Evolutionary conservation across 495 filamentous ascomycete genomes (phyloP).

Genomic region (Hyphodiscus hymeniophilus): DNA sequence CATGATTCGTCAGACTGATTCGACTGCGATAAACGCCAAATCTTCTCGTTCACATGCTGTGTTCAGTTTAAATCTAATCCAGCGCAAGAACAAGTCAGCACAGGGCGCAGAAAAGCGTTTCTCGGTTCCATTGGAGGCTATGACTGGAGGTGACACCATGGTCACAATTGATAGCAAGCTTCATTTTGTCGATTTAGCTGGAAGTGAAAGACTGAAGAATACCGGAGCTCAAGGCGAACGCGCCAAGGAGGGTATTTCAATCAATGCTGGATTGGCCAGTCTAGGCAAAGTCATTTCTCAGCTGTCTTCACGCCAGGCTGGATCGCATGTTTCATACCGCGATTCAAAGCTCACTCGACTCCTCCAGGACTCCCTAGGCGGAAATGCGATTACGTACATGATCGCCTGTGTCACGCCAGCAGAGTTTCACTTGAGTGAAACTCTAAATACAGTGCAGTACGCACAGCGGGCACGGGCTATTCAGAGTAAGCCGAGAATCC

Average conservation of each 20-base stretch:
- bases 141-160: slow-evolving; percentile 55
- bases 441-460: slow-evolving; percentile 94
- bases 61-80: slow-evolving; percentile 90
- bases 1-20: slow-evolving; percentile 91
- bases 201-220: slow-evolving; percentile 95
- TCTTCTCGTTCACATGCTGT: slow-evolving; percentile 99
- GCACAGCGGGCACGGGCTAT: slow-evolving; percentile 93
- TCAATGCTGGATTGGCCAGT: slow-evolving; percentile 92
- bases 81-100: slow-evolving; percentile 61
- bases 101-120: slow-evolving; percentile 67
- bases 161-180: slow-evolving; percentile 96
- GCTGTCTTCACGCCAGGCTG: slow-evolving; percentile 79
- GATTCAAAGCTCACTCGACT: slow-evolving; percentile 94
- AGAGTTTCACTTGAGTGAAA: slow-evolving; percentile 96
- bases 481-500: slow-evolving; percentile 94
- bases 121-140: slow-evolving; percentile 79
- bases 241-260: slow-evolving; percentile 95
- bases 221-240: slow-evolving; percentile 92
- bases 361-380: slow-evolving; percentile 95
- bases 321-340: slow-evolving; percentile 93
- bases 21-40: slow-evolving; percentile 97
- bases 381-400: slow-evolving; percentile 98
- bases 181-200: slow-evolving; percentile 97
- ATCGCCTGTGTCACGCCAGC: slow-evolving; percentile 96
- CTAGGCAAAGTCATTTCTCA: slow-evolving; percentile 98